Conservation (phyloP, 2,329 filamentous ascomycete genomes). For the Hypoxylon rubiginosum region DNA sequence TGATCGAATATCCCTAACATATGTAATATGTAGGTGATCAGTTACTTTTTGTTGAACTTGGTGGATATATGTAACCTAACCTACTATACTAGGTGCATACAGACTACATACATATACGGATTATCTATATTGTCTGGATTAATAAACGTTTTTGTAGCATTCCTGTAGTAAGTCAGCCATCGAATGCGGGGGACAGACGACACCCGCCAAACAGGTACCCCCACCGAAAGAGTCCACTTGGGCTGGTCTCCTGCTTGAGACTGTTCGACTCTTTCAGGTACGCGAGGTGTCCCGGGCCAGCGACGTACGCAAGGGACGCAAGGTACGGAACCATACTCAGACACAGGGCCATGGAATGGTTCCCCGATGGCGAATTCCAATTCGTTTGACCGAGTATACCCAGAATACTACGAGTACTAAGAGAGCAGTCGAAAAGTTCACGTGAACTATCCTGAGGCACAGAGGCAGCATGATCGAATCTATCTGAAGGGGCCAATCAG, state of each 20-base stretch:
- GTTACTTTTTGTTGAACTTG: background rate
- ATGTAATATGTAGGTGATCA: background rate
- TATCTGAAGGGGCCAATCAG: slow-evolving; percentile 19
- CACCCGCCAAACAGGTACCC: slow-evolving; percentile 1
- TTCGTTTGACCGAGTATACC: slow-evolving; percentile 2
- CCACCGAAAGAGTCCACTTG: background rate
- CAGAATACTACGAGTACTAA: background rate
- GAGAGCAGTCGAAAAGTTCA: background rate
- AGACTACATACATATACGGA: background rate
- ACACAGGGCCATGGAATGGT: background rate
- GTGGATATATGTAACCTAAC: background rate
- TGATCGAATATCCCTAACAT: background rate
- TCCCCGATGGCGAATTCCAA: slow-evolving; percentile 1
- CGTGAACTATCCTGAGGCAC: background rate
- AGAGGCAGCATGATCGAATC: background rate
- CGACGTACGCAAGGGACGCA: background rate
- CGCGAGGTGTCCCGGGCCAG: background rate
- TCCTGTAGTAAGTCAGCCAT: background rate
- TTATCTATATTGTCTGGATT: background rate
- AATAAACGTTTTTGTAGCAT: background rate
- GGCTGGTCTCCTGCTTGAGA: background rate
- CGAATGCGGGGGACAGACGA: background rate
- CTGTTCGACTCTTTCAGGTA: background rate
- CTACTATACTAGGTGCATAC: background rate
- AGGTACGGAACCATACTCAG: slow-evolving; percentile 2